Conservation (phyloP, 257 asterid species). For the Echium plantagineum region DNA sequence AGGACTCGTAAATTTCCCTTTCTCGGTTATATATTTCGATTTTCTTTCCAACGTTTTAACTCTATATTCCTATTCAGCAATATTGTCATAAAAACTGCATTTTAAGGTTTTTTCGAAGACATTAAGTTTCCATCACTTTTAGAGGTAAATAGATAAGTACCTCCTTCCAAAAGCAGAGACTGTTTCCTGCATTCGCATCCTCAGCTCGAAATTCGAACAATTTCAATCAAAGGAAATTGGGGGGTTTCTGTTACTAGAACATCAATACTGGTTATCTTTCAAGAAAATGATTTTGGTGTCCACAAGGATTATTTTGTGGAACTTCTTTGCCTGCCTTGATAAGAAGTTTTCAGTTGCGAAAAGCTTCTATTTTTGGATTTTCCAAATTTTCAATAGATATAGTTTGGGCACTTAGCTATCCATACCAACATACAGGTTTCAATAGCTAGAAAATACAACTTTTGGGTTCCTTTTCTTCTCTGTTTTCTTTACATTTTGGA, state of each 20-base stretch:
- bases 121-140: too few species aligned
- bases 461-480: neutral
- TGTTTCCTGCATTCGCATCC: neutral
- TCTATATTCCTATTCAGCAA: too few species aligned
- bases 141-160: too few species aligned
- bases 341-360: slow-evolving; percentile 21
- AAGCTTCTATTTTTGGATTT: slow-evolving; percentile 45
- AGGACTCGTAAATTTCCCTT: neutral
- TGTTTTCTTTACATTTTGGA: neutral
- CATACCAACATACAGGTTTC: neutral
- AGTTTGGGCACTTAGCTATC: slow-evolving; percentile 21
- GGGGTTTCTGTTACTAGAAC: slow-evolving; percentile 7
- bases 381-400: slow-evolving; percentile 33
- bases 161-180: neutral
- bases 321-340: slow-evolving; percentile 22
- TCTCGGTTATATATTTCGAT: too few species aligned
- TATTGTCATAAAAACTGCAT: too few species aligned
- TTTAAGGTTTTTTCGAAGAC: too few species aligned
- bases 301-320: slow-evolving; percentile 22
- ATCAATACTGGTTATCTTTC: slow-evolving; percentile 8
- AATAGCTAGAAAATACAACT: neutral
- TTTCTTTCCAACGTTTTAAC: too few species aligned
- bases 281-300: slow-evolving; percentile 30
- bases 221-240: neutral
- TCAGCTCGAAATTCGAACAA: neutral